Conservation (phyloP, 1,284 basidiomycete species). For the Ganoderma leucocontextum region DNA sequence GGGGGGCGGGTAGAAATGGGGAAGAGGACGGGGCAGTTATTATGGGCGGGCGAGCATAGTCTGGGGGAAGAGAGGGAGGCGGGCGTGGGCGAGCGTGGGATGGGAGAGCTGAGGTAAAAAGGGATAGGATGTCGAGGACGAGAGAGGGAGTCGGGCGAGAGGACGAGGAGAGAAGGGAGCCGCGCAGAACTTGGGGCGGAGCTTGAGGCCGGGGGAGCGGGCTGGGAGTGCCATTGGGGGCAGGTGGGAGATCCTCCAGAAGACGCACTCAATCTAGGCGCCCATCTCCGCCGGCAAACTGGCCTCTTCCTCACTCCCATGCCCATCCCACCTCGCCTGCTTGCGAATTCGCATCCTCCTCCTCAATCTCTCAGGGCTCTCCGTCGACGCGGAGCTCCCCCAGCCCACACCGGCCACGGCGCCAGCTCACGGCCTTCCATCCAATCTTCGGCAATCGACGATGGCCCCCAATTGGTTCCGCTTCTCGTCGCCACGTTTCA, state of each 20-base stretch:
- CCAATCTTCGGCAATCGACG: slow-evolving; percentile 30
- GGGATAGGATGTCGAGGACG: slow-evolving; percentile 10
- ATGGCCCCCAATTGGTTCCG: slow-evolving; percentile 18
- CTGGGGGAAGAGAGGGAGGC: slow-evolving; percentile 1
- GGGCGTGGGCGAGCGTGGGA: neutral
- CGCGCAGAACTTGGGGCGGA: slow-evolving; percentile 19
- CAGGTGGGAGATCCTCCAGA: slow-evolving; percentile 23
- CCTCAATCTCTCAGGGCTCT: neutral
- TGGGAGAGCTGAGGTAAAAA: neutral
- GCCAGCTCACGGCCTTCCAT: neutral
- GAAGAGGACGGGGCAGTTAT: slow-evolving; percentile 2
- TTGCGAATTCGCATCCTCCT: neutral
- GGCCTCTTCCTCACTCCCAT: slow-evolving; percentile 3
- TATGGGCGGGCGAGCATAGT: slow-evolving; percentile 8
- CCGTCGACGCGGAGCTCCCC: neutral
- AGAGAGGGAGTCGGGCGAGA: slow-evolving; percentile 2
- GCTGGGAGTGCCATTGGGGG: slow-evolving; percentile 17
- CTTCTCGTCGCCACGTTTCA: slow-evolving; percentile 27
- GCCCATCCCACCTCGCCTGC: slow-evolving; percentile 5
- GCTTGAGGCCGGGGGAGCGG: slow-evolving; percentile 17
- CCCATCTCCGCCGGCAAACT: slow-evolving; percentile 22
- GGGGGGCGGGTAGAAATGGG: slow-evolving; percentile 3
- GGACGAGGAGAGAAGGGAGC: neutral
- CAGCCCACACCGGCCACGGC: neutral
- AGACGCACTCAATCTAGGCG: slow-evolving; percentile 32